A percentile compares a stretch with the other conserved stretches of the same genome.
Conservation (phyloP, 495 filamentous ascomycete species). For the Terfezia claveryi region DNA sequence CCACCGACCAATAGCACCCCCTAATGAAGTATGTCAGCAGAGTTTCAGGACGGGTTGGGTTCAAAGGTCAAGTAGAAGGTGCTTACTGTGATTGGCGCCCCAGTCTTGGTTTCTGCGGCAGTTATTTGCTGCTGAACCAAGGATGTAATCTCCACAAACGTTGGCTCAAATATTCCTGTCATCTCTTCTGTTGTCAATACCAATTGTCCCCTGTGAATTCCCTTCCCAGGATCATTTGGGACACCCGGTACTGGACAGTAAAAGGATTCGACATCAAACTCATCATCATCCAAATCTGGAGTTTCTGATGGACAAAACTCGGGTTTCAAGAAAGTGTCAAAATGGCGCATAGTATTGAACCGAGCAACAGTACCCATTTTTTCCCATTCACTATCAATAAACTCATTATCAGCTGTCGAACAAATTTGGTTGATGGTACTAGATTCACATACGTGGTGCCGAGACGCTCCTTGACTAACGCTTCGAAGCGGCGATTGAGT, state of each 20-base stretch:
- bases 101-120: constrained; percentile 20
- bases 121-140: constrained; percentile 39
- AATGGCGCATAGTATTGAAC: constrained; percentile 46
- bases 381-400: constrained; percentile 15
- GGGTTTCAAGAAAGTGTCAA: constrained; percentile 40
- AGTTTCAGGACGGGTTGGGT: constrained; percentile 4
- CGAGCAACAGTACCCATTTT: constrained; percentile 36
- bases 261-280: constrained; percentile 27
- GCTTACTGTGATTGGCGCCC: not conserved
- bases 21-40: constrained; percentile 22
- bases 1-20: constrained; percentile 47
- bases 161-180: constrained; percentile 42
- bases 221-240: constrained; percentile 36
- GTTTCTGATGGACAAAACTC: constrained; percentile 30
- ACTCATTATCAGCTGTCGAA: not conserved
- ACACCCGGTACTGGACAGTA: constrained; percentile 46
- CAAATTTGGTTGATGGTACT: not conserved
- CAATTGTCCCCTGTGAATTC: constrained; percentile 39
- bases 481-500: constrained; percentile 42
- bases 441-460: constrained; percentile 22
- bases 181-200: constrained; percentile 36
- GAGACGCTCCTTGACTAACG: constrained; percentile 35
- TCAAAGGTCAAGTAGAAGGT: not conserved
- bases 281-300: constrained; percentile 40
- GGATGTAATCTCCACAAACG: constrained; percentile 37